Conservation (phyloP, 163 green algal genomes). For the Coccomyxa subellipsoidea region DNA sequence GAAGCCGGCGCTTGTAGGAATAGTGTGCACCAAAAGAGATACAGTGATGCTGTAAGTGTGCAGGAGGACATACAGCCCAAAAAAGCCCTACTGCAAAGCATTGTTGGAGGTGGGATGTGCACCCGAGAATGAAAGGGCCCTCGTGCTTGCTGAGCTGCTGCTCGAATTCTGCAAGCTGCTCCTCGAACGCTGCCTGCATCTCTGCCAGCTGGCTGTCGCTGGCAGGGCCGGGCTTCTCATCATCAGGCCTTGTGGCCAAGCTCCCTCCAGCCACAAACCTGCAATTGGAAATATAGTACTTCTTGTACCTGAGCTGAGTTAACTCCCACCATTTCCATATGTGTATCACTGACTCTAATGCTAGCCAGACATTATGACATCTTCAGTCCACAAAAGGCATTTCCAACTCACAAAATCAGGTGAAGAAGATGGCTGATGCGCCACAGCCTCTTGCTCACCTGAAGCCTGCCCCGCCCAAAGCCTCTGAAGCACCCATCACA, state of each 20-base stretch:
- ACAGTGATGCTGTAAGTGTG: no score
- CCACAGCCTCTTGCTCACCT: neutral
- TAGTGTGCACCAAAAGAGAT: no score
- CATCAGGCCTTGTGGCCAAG: neutral
- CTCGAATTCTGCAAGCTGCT: conserved; percentile 19
- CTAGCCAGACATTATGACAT: no score
- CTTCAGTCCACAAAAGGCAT: no score
- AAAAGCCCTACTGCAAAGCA: no score
- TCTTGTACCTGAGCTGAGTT: no score
- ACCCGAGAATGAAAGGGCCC: conserved; percentile 28
- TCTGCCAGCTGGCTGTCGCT: neutral
- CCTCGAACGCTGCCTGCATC: conserved; percentile 5
- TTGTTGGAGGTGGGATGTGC: neutral
- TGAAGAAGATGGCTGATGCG: neutral
- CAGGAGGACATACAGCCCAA: neutral
- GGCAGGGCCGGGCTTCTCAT: neutral
- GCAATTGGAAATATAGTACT: no score
- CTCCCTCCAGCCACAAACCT: neutral
- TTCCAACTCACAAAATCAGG: neutral
- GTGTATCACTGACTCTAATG: no score
- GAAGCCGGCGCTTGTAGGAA: neutral
- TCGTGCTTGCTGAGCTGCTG: conserved; percentile 14
- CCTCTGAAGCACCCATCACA: conserved; percentile 7
- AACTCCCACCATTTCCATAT: no score
- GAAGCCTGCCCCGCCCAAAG: conserved; percentile 22